Conservation (phyloP, 2,329 filamentous ascomycete species). For the Arthrobotrys entomopaga region DNA sequence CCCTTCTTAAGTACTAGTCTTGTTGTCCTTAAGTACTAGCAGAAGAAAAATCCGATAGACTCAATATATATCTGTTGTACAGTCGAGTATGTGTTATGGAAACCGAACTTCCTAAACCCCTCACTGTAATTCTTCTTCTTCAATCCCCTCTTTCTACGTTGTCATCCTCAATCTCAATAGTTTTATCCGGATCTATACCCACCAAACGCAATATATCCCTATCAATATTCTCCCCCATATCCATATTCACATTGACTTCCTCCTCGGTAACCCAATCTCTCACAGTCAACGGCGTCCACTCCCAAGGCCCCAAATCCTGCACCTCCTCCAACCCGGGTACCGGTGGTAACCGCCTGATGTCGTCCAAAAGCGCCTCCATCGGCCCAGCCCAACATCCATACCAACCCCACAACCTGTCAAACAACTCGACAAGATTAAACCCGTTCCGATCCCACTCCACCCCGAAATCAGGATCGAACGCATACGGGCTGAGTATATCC, state of each 20-base stretch:
- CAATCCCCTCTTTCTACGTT: not conserved
- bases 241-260: not conserved
- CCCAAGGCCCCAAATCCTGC: not conserved
- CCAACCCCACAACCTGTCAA: constrained; percentile 9
- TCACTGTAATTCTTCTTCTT: too few species aligned
- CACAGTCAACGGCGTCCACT: not conserved
- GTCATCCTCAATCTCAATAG: not conserved
- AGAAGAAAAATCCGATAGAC: not conserved
- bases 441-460: not conserved
- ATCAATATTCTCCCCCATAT: not conserved
- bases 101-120: too few species aligned
- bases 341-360: not conserved
- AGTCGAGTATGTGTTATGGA: too few species aligned
- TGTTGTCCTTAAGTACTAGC: not conserved
- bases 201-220: not conserved
- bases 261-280: not conserved
- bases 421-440: constrained; percentile 8
- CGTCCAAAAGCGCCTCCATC: not conserved
- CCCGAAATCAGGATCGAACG: constrained; percentile 12
- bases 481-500: not conserved
- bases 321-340: constrained; percentile 3
- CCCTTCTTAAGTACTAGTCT: not conserved
- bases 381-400: constrained; percentile 23
- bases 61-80: too few species aligned
- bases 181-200: not conserved